Evolutionary conservation across 441 rosid genomes (phyloP), one percentile per base, ranked within the genome.

Genomic region (Melastoma candidum): DNA sequence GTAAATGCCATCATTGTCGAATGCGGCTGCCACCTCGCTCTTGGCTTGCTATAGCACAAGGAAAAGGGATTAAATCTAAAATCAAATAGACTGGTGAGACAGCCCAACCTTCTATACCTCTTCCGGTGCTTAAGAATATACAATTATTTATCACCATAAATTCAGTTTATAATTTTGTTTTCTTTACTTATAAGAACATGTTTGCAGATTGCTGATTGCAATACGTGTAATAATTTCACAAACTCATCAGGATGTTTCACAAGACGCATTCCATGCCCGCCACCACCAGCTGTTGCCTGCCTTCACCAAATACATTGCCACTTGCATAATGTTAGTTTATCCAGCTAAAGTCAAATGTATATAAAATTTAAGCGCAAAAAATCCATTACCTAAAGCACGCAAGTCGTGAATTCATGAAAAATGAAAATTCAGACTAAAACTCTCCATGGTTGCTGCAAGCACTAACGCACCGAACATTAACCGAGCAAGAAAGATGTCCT

Each of bases 231-330:
- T 69, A 90, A 71, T 80, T 90, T 87, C 44, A 90, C 95, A 83
- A 90, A 90, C 70, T 90, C 98, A 11, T 70, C 85, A n/a, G 95
- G 95, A 67, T 82, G 93, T 65, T 83, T 90, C 52, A 96, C 96
- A 57, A 90, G 95, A 59, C 96, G 95, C 96, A 90, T 90, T 63
- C 98, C 98, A 73, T 95, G 90, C 49, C 96, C 96, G 59, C 98
- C 98, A 74, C 98, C 98, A 73, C 98, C 95, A n/a, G 98, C 95
- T 57, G 96, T 90, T 69, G 98, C 98, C 98, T 90, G 56, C 29
- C 46, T 36, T 36, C 44, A 69, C 63, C 59, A 47, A 63, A 57
- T 65, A 29, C 13, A 7, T 48, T 49, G 54, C 44, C 12, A 17
- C 26, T 6, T 32, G 44, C 17, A 27, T 12, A 26, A 17, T 25